Base-by-base conservation (phyloP, 2,329 filamentous ascomycete genomes). In the Chaetomium globosum region DNA sequence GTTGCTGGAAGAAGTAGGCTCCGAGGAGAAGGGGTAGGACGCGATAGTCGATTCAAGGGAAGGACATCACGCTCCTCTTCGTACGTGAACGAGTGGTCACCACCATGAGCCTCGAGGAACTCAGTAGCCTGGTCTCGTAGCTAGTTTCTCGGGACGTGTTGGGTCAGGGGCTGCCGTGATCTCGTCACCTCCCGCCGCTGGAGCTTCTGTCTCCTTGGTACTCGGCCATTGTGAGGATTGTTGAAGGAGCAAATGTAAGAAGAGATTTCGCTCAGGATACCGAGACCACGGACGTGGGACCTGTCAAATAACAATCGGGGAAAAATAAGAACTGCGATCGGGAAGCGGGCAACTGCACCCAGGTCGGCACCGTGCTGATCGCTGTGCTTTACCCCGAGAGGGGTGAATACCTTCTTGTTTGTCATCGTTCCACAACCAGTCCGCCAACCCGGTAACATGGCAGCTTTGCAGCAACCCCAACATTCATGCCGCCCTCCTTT, bases 1-100 rank as follows among this genome's bases (percentile, higher is more conserved):
- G 79, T 67, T 85, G 81, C 69, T 86, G 83, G 68, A 86, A 82
- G 74, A 85, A 86, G 74, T 87, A 87, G 6, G 83, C 82, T 1
- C 80, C 79, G 1, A 85, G 77, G 7, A 86, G 73, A 5, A 86
- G 75, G 6, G 82, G 80, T 1, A 86, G 75, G 8, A 86, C 76
- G 0, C 80, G 80, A 10, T 74, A 68, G 68, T 86, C 83, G 55
- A 85, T 83, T n/a, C 75, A 76, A 26, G 74, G 74, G n/a, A 81
- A 81, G 68, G 3, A 81, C 78, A 1, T 69, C 73, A n/a, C 77
- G 78, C 68, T 84, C 82, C 70, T 85, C 82, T 48, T 83, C 80
- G 63, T 79, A 80, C 0, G 77, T 79, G 68, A 84, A 84, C 0
- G 74, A 71, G 5, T 71, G 71, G 51, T 75, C 71, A 21, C 76